phyloP scores from a whole-genome alignment of 192 early-diverging fungal species.

The Linnemannia exigua region DNA sequence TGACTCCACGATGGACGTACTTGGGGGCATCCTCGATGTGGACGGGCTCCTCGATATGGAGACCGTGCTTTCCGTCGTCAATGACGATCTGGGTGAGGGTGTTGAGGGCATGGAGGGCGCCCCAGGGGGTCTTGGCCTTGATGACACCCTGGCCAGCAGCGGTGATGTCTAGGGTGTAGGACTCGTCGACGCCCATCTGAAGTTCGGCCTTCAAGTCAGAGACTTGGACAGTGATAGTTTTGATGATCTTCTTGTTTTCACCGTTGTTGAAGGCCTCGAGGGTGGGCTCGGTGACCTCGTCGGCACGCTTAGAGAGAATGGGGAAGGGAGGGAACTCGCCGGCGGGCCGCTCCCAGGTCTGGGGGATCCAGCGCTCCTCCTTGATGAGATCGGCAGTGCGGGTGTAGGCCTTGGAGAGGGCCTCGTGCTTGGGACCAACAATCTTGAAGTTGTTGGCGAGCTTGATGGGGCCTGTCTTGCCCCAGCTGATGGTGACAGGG shows the following conservation, averaged over 20 bases:
- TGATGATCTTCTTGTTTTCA: constrained; percentile 23
- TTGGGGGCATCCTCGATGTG: constrained; percentile 74
- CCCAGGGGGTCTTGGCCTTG: constrained; percentile 70
- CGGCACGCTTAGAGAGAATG: constrained; percentile 32
- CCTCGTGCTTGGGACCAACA: constrained; percentile 30
- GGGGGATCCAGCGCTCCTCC: constrained; percentile 63
- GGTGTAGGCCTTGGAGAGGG: constrained; percentile 60
- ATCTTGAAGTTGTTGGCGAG: constrained; percentile 44
- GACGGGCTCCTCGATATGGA: constrained; percentile 66
- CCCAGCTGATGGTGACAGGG: constrained; percentile 54
- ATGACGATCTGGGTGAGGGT: constrained; percentile 79
- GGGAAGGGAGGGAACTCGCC: constrained; percentile 55
- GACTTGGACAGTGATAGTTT: constrained; percentile 63
- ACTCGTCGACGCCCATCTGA: constrained; percentile 74
- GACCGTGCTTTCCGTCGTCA: constrained; percentile 54
- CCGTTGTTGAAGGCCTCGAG: not conserved
- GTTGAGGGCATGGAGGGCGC: constrained; percentile 80
- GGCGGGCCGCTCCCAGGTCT: constrained; percentile 51
- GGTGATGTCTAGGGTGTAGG: constrained; percentile 77
- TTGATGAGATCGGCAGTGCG: constrained; percentile 67
- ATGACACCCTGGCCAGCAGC: constrained; percentile 65
- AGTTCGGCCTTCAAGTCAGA: constrained; percentile 63
- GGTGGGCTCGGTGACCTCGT: constrained; percentile 9
- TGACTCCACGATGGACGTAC: constrained; percentile 78
- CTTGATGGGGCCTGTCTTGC: constrained; percentile 42